Evolutionary conservation across 441 rosid species (phyloP), one percentile per base, ranked within the genome.

Genomic region (Populus trichocarpa): DNA sequence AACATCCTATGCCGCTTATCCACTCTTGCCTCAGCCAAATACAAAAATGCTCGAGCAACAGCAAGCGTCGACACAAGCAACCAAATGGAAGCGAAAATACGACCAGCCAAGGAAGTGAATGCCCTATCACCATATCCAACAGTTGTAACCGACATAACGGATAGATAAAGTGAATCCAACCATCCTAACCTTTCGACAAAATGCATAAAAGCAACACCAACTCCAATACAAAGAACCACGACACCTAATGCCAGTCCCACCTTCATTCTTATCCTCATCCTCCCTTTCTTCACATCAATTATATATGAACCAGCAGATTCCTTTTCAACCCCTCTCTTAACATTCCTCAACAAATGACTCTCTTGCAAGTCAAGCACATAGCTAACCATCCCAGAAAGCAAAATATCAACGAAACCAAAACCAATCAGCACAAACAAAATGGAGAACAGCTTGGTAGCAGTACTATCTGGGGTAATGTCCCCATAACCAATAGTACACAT

Each of bases 401-500:
- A 77, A 50, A 93, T 91, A 75, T 90, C 98, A 68, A 94, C 82
- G 59, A 96, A 92, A 20, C 95, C 98, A 76, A 94, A 94, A 28
- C 98, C 99, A 53, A 94, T 89, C 80, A 94, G 87, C 69, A 96
- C 98, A 83, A 96, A 96, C 85, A 96, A 36, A 33, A 96, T 82
- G 0, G 98, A 91, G 77, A 96, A 96, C 70, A 96, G 42, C 90
- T 96, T 96, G 14, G 99, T 94, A 0, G 87, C 63, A 12, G 79
- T 75, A 59, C 81, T 91, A 11, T 87, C 87, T 0, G 98, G 97
- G 13, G 92, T 94, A 23, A 96, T 96, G 73, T 96, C 99, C 61
- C 98, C 98, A 74, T 93, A 96, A 6, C 98, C 98, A 65, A 96
- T 94, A 0, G 99, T 96, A 80, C 99, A 96, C 98, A 96, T 93